A percentile compares a stretch with the other conserved stretches of the same genome.
Conservation (phyloP, 2,329 filamentous ascomycete species). For the Bipolaris gigantea region DNA sequence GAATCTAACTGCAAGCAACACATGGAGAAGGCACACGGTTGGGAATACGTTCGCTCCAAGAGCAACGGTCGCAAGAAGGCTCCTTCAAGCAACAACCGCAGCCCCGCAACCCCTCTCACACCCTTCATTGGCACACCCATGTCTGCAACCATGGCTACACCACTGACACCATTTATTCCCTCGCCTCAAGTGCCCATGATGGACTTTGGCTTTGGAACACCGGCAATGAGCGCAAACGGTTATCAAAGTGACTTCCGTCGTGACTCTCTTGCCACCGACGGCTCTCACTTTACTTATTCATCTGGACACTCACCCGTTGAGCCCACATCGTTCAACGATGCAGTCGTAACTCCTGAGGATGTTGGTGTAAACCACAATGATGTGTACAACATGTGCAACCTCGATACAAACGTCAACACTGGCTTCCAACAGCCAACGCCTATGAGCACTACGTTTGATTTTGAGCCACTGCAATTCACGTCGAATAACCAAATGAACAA, state of each 20-base stretch:
- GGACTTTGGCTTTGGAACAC: slow-evolving; percentile 40
- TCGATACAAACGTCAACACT: slow-evolving; percentile 64
- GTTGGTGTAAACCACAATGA: slow-evolving; percentile 62
- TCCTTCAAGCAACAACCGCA: slow-evolving; percentile 28
- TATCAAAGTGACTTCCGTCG: slow-evolving; percentile 43
- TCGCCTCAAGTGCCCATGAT: slow-evolving; percentile 48
- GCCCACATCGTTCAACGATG: slow-evolving; percentile 48
- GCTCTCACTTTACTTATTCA: slow-evolving; percentile 43
- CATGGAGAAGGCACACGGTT: slow-evolving; percentile 95
- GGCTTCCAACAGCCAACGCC: slow-evolving; percentile 60
- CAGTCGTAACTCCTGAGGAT: slow-evolving; percentile 49
- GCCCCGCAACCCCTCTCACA: slow-evolving; percentile 38
- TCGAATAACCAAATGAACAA: slow-evolving; percentile 23
- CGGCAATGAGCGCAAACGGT: slow-evolving; percentile 31
- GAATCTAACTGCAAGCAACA: slow-evolving; percentile 98
- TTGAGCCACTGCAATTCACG: slow-evolving; percentile 46
- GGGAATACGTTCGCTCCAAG: slow-evolving; percentile 89
- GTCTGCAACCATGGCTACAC: slow-evolving; percentile 41
- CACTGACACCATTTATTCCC: slow-evolving; percentile 44
- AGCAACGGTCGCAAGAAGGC: slow-evolving; percentile 66
- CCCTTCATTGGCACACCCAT: slow-evolving; percentile 43
- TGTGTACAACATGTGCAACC: slow-evolving; percentile 57
- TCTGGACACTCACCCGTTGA: slow-evolving; percentile 48
- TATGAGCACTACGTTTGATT: slow-evolving; percentile 41
- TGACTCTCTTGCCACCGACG: slow-evolving; percentile 42